Evolutionary conservation across 2,329 filamentous ascomycete species (phyloP).

Genomic region (Arthrobotrys pseudoclavata): DNA sequence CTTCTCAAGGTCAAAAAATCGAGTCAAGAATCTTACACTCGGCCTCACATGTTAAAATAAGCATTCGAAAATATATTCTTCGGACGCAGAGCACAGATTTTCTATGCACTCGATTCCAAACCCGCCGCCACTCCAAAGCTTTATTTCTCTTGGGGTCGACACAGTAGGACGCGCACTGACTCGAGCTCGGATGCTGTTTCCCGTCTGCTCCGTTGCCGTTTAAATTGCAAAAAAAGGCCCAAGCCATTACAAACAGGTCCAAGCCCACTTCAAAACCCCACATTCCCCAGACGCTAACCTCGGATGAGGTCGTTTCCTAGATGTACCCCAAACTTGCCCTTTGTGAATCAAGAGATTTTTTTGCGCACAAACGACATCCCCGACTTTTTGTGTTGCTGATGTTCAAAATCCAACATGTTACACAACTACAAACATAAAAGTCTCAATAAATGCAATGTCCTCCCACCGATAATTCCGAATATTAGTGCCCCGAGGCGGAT

Average conservation of each 20-base stretch:
- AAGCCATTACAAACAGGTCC: slow-evolving; percentile 17
- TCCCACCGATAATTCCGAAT: neutral
- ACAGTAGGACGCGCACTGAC: slow-evolving; percentile 19
- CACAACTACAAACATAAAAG: slow-evolving; percentile 5
- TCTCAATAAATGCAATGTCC: too few species aligned
- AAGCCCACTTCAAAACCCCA: slow-evolving; percentile 14
- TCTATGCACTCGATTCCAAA: slow-evolving; percentile 8
- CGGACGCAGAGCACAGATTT: slow-evolving; percentile 8
- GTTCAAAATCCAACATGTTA: slow-evolving; percentile 26
- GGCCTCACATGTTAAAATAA: slow-evolving; percentile 39
- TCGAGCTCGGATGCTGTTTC: slow-evolving; percentile 11
- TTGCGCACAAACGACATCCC: slow-evolving; percentile 6
- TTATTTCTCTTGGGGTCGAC: slow-evolving; percentile 1
- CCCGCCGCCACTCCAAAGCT: neutral
- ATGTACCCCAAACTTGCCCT: slow-evolving; percentile 21
- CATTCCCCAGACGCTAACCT: slow-evolving; percentile 34
- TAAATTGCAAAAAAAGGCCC: slow-evolving; percentile 39
- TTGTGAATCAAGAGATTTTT: slow-evolving; percentile 3
- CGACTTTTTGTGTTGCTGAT: neutral
- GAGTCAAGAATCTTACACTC: slow-evolving; percentile 25
- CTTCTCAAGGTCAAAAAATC: slow-evolving; percentile 16
- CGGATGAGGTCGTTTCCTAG: slow-evolving; percentile 14
- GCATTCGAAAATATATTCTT: neutral
- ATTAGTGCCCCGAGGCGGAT: too few species aligned
- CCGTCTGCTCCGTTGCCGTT: slow-evolving; percentile 23